A percentile compares a stretch with the other conserved stretches of the same genome.
phyloP scores from a whole-genome alignment of 129 eudicot genomes.

The Artemisia argyi region DNA sequence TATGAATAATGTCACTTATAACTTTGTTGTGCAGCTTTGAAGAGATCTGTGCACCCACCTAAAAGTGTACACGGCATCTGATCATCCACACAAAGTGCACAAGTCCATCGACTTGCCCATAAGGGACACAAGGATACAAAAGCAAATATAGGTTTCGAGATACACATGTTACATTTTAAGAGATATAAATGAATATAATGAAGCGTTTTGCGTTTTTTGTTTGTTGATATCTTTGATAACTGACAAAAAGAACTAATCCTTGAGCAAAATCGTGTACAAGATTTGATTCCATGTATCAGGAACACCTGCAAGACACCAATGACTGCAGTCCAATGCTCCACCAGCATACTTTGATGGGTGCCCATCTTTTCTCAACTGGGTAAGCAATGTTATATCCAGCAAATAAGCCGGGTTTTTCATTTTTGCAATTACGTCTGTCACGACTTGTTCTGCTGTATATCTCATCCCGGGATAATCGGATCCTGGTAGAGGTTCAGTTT shows the following conservation, averaged over 20 bases:
- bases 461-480: slow-evolving; percentile 32
- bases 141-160: background rate
- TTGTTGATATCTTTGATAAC: background rate
- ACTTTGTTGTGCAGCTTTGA: slow-evolving; percentile 69
- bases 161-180: no score
- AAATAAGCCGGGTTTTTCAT: slow-evolving; percentile 45
- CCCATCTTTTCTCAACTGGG: slow-evolving; percentile 51
- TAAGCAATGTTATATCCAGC: slow-evolving; percentile 50
- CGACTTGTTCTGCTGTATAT: slow-evolving; percentile 31
- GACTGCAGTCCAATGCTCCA: slow-evolving; percentile 45
- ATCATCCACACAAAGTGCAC: slow-evolving; percentile 91
- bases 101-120: slow-evolving; percentile 71
- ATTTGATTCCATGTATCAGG: slow-evolving; percentile 70
- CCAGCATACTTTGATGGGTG: slow-evolving; percentile 49
- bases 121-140: slow-evolving; percentile 74
- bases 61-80: slow-evolving; percentile 79
- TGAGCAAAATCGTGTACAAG: slow-evolving; percentile 40
- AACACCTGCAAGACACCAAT: slow-evolving; percentile 68
- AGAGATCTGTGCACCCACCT: slow-evolving; percentile 77
- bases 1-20: background rate
- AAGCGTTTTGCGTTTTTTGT: no score
- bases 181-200: no score
- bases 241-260: slow-evolving; percentile 21
- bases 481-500: slow-evolving; percentile 40
- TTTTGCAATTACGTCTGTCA: slow-evolving; percentile 35